Evolutionary conservation across 2,329 filamentous ascomycete species (phyloP).

Genomic region (Leptodontidium sp.): DNA sequence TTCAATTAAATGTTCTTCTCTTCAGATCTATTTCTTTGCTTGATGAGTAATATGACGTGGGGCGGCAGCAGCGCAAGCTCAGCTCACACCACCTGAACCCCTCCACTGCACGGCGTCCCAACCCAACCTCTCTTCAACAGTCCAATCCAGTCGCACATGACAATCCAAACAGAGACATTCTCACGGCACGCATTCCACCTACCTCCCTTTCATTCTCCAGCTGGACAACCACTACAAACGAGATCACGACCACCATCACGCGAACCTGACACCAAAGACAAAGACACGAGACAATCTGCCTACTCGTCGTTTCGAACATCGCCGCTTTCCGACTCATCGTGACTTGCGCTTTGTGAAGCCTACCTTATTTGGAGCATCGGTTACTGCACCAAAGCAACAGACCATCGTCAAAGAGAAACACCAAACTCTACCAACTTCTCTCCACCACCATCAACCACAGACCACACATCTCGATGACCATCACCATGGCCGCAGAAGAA

Average conservation of each 20-base stretch:
- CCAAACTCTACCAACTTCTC: conserved; percentile 18
- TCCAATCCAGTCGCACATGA: conserved; percentile 1
- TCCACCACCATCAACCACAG: conserved; percentile 12
- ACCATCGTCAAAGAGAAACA: conserved; percentile 16
- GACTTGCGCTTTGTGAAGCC: background rate
- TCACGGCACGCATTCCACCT: background rate
- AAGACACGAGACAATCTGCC: conserved; percentile 21
- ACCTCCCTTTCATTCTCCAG: background rate
- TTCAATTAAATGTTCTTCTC: background rate
- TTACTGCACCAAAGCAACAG: background rate
- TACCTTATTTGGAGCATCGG: background rate
- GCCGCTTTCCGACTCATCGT: background rate
- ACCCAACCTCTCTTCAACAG: background rate
- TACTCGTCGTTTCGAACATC: conserved; percentile 1
- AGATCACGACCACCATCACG: conserved; percentile 5
- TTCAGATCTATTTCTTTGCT: background rate
- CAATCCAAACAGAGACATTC: conserved; percentile 20
- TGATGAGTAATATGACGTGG: conserved; percentile 31
- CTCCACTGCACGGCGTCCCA: background rate
- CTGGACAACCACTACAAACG: conserved; percentile 14
- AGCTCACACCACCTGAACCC: conserved; percentile 8
- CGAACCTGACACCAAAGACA: conserved; percentile 23
- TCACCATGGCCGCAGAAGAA: conserved; percentile 41
- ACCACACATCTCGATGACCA: conserved; percentile 26
- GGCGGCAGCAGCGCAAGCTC: background rate